These are phyloP conservation scores for Corylus avellana DNA, from an alignment of 306 rosid genomes.

Conservation along the genomic window DNA sequence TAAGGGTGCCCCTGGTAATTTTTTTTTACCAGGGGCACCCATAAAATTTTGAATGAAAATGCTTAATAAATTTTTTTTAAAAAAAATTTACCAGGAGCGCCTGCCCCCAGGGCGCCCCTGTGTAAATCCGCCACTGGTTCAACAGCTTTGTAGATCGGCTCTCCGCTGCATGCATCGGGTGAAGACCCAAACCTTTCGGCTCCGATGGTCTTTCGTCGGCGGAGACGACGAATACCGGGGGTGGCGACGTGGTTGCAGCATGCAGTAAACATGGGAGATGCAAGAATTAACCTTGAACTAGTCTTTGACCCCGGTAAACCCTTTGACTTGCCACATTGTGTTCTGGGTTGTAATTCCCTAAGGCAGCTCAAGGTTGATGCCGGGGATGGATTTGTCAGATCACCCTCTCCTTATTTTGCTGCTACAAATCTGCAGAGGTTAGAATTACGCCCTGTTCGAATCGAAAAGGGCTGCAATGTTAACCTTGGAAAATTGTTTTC, in stretches of 20 bases:
- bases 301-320: no score
- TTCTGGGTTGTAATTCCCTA: not conserved
- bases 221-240: not conserved
- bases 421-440: not conserved
- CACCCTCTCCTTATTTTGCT: not conserved
- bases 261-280: not conserved
- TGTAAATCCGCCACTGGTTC: no score
- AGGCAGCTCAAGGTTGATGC: accelerated
- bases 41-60: no score
- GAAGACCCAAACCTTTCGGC: not conserved
- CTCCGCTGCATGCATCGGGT: not conserved
- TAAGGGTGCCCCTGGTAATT: no score
- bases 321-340: not conserved
- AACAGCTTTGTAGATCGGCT: not conserved
- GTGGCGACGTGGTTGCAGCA: not conserved
- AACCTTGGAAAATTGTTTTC: not conserved
- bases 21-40: no score
- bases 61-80: no score
- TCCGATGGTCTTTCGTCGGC: not conserved
- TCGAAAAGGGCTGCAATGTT: not conserved
- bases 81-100: no score
- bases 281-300: not conserved
- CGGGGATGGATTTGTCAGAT: no score
- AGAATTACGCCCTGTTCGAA: not conserved
- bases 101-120: no score